phyloP scores from a whole-genome alignment of 257 asterid species.

The Solanum rostratum region DNA sequence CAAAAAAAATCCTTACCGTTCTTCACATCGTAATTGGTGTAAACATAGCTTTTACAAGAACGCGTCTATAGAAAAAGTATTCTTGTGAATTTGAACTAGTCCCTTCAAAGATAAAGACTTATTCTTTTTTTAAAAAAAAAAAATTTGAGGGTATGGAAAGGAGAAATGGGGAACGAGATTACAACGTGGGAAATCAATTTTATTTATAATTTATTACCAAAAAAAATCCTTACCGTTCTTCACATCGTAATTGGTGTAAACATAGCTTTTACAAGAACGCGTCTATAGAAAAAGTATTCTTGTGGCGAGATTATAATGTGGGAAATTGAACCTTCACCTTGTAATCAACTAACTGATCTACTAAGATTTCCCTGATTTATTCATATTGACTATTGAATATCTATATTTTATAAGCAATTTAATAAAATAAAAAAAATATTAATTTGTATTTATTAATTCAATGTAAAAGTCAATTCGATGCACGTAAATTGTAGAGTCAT shows the following conservation, averaged over 20 bases:
- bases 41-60: background rate
- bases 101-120: background rate
- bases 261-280: background rate
- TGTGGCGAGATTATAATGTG: too few relatives aligned
- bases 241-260: background rate
- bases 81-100: background rate
- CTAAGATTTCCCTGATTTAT: too few relatives aligned
- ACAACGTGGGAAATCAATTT: too few relatives aligned
- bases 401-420: background rate
- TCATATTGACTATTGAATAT: too few relatives aligned
- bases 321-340: too few relatives aligned
- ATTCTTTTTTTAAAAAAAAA: too few relatives aligned
- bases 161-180: too few relatives aligned
- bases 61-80: background rate
- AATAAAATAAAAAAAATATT: too few relatives aligned
- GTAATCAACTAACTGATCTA: too few relatives aligned
- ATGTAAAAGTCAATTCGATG: too few relatives aligned
- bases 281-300: background rate
- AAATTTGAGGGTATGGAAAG: too few relatives aligned
- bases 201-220: background rate
- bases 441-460: too few relatives aligned
- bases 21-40: background rate
- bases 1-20: background rate
- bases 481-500: background rate
- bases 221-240: background rate